Evolutionary conservation across 2,329 filamentous ascomycete genomes (phyloP).

Genomic region (Alternaria alternata): DNA sequence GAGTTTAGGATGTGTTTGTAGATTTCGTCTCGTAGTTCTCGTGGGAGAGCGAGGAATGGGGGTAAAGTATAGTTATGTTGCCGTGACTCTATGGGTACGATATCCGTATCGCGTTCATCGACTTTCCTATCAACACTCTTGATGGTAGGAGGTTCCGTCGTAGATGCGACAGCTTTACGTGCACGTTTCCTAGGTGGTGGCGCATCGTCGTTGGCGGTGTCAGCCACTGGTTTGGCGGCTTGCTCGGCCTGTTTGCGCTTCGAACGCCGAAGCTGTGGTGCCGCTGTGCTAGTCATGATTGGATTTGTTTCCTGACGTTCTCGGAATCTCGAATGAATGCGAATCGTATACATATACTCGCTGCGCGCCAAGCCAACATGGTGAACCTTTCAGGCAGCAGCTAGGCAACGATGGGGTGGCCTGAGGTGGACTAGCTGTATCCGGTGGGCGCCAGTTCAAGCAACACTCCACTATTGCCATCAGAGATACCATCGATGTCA

Average conservation of each 20-base stretch:
- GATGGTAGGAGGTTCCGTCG: not conserved
- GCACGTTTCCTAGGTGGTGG: conserved; percentile 1
- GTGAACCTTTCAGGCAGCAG: conserved; percentile 7
- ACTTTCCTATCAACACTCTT: not conserved
- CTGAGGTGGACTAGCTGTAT: not conserved
- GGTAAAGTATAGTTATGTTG: not conserved
- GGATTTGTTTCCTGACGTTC: not conserved
- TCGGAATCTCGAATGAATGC: not conserved
- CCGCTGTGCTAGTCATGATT: not conserved
- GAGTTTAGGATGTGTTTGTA: conserved; percentile 21
- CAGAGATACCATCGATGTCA: not conserved
- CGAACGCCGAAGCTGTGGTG: conserved; percentile 4
- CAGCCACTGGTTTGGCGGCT: not conserved
- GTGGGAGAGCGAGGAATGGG: conserved; percentile 23
- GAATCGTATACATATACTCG: not conserved
- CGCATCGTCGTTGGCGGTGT: not conserved
- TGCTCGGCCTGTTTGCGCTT: conserved; percentile 6
- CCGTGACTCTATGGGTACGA: not conserved
- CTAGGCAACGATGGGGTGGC: conserved; percentile 5
- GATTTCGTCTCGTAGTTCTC: conserved; percentile 29
- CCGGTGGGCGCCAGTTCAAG: not conserved
- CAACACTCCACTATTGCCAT: not conserved
- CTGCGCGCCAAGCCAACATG: not conserved
- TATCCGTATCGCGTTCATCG: not conserved
- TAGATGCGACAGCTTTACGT: not conserved